These are phyloP conservation scores for Dichotomopilus funicola DNA, from an alignment of 2,329 filamentous ascomycete species.

Conservation along the genomic window DNA sequence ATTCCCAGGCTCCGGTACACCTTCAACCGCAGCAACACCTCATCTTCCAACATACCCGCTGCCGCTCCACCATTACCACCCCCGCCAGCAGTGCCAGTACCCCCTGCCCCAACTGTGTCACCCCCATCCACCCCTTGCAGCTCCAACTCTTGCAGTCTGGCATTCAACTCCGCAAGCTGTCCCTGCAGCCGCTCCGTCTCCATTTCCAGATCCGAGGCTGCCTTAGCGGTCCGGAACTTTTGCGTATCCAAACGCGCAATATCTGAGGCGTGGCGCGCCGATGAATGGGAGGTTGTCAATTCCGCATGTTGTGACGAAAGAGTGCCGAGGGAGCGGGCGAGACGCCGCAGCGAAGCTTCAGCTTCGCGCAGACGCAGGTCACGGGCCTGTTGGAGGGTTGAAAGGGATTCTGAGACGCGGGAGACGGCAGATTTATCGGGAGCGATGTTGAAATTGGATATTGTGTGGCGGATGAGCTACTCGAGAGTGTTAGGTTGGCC, in stretches of 20 bases:
- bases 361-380: conserved; percentile 67
- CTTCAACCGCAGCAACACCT: conserved; percentile 69
- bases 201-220: conserved; percentile 80
- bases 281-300: conserved; percentile 66
- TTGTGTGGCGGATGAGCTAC: conserved; percentile 85
- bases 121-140: conserved; percentile 77
- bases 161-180: conserved; percentile 68
- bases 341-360: conserved; percentile 57
- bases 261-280: conserved; percentile 70
- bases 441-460: conserved; percentile 89
- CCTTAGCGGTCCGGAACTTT: conserved; percentile 92
- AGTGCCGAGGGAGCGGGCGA: conserved; percentile 61
- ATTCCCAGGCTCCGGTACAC: conserved; percentile 89
- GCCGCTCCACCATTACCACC: conserved; percentile 10
- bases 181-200: conserved; percentile 87
- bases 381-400: conserved; percentile 77
- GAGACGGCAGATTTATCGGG: conserved; percentile 79
- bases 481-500: neutral
- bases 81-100: conserved; percentile 14
- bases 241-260: conserved; percentile 85
- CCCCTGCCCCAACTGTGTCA: conserved; percentile 21
- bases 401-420: conserved; percentile 77
- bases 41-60: conserved; percentile 50
- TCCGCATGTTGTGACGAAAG: conserved; percentile 71
- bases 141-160: conserved; percentile 74